phyloP scores from a whole-genome alignment of 495 filamentous ascomycete species.

The Amorphotheca resinae region DNA sequence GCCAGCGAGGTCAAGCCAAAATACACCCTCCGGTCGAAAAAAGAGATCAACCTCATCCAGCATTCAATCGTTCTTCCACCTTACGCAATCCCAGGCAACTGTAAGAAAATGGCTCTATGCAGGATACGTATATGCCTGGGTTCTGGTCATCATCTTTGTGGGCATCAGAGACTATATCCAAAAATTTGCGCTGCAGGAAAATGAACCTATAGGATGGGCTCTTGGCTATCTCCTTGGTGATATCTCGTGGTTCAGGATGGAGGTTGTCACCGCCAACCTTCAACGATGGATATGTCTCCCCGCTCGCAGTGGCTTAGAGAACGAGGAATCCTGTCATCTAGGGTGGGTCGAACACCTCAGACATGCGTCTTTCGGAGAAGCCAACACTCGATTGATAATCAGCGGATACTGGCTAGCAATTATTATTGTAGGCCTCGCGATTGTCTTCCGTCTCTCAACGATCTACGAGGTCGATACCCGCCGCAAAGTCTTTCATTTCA shows the following conservation, averaged over 20 bases:
- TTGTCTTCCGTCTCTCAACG: slow-evolving; percentile 60
- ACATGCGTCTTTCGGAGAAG: slow-evolving; percentile 49
- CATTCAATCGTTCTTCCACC: slow-evolving; percentile 59
- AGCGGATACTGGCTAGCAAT: slow-evolving; percentile 58
- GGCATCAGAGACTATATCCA: slow-evolving; percentile 59
- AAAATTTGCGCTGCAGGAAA: slow-evolving; percentile 48
- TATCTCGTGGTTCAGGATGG: slow-evolving; percentile 50
- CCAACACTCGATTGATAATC: slow-evolving; percentile 71
- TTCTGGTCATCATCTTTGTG: slow-evolving; percentile 50
- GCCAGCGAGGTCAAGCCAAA: slow-evolving; percentile 11
- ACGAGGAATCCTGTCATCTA: slow-evolving; percentile 27
- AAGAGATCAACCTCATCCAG: slow-evolving; percentile 55
- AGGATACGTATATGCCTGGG: slow-evolving; percentile 55
- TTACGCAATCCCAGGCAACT: slow-evolving; percentile 67
- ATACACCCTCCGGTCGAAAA: slow-evolving; percentile 49
- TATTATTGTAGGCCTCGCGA: slow-evolving; percentile 53
- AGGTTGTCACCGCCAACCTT: slow-evolving; percentile 50
- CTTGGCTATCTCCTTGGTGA: slow-evolving; percentile 83
- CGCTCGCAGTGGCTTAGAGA: slow-evolving; percentile 26
- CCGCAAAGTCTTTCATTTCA: slow-evolving; percentile 97
- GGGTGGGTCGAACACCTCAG: slow-evolving; percentile 50
- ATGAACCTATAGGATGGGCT: slow-evolving; percentile 88
- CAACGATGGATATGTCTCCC: slow-evolving; percentile 69
- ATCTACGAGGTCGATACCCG: slow-evolving; percentile 78
- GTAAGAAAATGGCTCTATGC: slow-evolving; percentile 77